These are phyloP conservation scores for Penicillium sp. DNA, from an alignment of 2,329 filamentous ascomycete genomes.

Conservation along the genomic window DNA sequence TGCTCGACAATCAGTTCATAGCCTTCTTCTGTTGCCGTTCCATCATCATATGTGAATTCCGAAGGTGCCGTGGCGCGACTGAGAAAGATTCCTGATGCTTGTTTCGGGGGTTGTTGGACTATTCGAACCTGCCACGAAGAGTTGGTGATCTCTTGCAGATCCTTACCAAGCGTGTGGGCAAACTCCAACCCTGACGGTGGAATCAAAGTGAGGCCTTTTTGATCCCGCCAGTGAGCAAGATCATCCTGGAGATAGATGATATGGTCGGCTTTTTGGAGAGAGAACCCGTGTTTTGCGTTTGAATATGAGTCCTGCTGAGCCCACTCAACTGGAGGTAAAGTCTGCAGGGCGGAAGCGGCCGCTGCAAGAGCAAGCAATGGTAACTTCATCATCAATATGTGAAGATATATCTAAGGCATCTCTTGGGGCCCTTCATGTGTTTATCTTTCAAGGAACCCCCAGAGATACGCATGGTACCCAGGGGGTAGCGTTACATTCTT, in stretches of 20 bases:
- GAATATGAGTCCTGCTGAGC: constrained; percentile 32
- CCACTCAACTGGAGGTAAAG: constrained; percentile 41
- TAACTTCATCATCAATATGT: neutral
- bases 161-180: constrained; percentile 51
- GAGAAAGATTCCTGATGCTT: constrained; percentile 50
- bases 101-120: constrained; percentile 40
- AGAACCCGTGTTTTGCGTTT: constrained; percentile 34
- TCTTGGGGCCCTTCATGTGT: neutral
- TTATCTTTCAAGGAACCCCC: neutral
- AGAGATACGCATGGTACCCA: constrained; percentile 1
- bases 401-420: neutral
- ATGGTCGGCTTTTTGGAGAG: constrained; percentile 13
- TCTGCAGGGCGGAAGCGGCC: constrained; percentile 41
- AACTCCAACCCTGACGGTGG: constrained; percentile 57
- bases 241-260: constrained; percentile 45
- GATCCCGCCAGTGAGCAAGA: constrained; percentile 49
- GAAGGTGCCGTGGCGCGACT: constrained; percentile 29
- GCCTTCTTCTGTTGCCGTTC: constrained; percentile 53
- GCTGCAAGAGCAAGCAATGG: constrained; percentile 8
- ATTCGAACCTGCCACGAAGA: constrained; percentile 48
- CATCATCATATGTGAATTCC: constrained; percentile 53
- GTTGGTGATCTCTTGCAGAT: constrained; percentile 49
- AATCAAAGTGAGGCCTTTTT: constrained; percentile 55
- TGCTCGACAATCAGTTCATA: constrained; percentile 51
- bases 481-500: constrained; percentile 27